These are phyloP conservation scores for Entophlyctis helioformis DNA, from an alignment of 192 early-diverging fungal genomes.

Conservation along the genomic window DNA sequence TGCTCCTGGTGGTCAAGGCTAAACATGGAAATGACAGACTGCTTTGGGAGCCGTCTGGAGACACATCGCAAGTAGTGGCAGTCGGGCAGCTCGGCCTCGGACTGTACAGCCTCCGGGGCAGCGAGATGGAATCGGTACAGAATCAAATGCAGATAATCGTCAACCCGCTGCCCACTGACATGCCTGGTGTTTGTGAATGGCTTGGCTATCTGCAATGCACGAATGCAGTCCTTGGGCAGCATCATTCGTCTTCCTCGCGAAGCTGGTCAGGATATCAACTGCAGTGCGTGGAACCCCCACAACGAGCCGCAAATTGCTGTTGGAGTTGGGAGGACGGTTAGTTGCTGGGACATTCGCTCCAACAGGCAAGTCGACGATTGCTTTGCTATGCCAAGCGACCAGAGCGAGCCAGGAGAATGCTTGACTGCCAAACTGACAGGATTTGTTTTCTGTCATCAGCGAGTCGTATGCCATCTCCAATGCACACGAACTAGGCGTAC, in stretches of 20 bases:
- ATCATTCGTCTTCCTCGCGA: neutral
- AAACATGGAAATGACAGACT: too few relatives aligned
- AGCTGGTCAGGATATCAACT: slow-evolving; percentile 1
- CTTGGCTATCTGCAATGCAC: too few relatives aligned
- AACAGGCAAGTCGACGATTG: slow-evolving; percentile 16
- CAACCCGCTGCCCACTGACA: neutral
- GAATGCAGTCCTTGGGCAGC: neutral
- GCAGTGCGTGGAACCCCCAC: slow-evolving; percentile 58
- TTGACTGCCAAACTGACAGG: slow-evolving; percentile 3
- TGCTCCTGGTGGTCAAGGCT: too few relatives aligned
- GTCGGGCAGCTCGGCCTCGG: too few relatives aligned
- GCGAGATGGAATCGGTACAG: neutral
- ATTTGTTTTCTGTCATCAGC: neutral
- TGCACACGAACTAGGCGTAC: slow-evolving; percentile 66
- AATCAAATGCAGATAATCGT: neutral
- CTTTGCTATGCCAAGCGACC: neutral
- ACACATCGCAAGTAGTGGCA: too few relatives aligned
- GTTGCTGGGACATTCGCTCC: slow-evolving; percentile 60
- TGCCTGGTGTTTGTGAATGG: neutral
- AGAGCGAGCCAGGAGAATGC: neutral
- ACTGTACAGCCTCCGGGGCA: too few relatives aligned
- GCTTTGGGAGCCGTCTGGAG: too few relatives aligned
- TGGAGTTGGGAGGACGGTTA: slow-evolving; percentile 42
- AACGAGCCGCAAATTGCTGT: slow-evolving; percentile 39
- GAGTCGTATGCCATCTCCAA: slow-evolving; percentile 23